Conservation (phyloP, 1,139 yeast genomes). For the Yamadazyma trypodendri region DNA sequence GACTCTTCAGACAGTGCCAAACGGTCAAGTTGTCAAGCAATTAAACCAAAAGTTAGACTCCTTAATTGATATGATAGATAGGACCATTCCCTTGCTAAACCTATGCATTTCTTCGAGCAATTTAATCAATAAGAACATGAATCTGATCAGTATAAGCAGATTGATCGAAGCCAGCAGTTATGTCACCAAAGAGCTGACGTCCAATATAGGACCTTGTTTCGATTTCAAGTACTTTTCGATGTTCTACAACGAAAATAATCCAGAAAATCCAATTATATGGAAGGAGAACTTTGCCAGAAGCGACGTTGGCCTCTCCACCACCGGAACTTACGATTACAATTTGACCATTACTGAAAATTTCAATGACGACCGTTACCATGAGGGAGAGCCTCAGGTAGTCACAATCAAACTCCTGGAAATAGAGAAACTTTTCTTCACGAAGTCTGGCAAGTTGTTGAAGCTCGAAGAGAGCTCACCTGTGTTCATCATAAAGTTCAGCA, state of each 20-base stretch:
- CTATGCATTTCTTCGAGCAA: conserved; percentile 72
- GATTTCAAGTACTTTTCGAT: conserved; percentile 61
- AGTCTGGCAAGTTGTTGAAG: conserved; percentile 66
- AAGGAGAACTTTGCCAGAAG: conserved; percentile 71
- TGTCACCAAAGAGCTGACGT: conserved; percentile 21
- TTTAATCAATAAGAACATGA: conserved; percentile 50
- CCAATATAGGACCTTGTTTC: conserved; percentile 59
- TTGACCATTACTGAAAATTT: conserved; percentile 58
- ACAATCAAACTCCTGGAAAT: conserved; percentile 43
- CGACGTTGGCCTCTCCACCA: conserved; percentile 39
- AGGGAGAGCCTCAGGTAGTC: conserved; percentile 42
- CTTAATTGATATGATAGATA: conserved; percentile 57
- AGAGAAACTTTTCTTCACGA: conserved; percentile 63
- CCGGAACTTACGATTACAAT: conserved; percentile 29
- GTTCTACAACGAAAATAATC: conserved; percentile 53
- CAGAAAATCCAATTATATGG: conserved; percentile 56
- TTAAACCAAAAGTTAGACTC: conserved; percentile 52
- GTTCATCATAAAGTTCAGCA: conserved; percentile 51
- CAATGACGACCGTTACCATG: conserved; percentile 76
- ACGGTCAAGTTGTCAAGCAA: conserved; percentile 36
- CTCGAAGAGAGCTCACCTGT: conserved; percentile 69
- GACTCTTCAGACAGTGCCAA: conserved; percentile 37
- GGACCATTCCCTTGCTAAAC: conserved; percentile 67
- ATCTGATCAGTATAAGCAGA: conserved; percentile 42
- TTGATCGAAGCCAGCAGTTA: conserved; percentile 58